Conservation (phyloP, 306 rosid species). For the Mucuna pruriens region DNA sequence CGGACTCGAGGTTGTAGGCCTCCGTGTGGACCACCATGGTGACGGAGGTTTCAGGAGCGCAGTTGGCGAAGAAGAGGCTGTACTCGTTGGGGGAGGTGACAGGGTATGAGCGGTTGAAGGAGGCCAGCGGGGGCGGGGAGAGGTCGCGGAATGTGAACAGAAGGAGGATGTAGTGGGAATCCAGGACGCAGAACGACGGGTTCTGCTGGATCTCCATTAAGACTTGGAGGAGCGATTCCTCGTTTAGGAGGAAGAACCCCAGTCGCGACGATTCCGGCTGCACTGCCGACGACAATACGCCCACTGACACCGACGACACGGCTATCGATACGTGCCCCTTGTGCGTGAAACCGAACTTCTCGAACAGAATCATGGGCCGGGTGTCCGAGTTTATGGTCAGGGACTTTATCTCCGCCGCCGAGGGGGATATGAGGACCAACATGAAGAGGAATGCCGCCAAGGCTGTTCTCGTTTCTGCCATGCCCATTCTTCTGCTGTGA, state of each 20-base stretch:
- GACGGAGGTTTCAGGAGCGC: conserved; percentile 75
- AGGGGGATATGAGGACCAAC: conserved; percentile 14
- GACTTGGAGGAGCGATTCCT: conserved; percentile 83
- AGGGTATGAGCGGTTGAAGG: conserved; percentile 63
- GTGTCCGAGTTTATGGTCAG: conserved; percentile 69
- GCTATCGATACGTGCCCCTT: conserved; percentile 67
- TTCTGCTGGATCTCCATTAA: conserved; percentile 86
- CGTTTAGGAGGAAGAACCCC: conserved; percentile 87
- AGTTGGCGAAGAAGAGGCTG: conserved; percentile 89
- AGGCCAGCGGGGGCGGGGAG: conserved; percentile 67
- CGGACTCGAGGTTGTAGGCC: conserved; percentile 65
- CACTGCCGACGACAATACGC: conserved; percentile 32
- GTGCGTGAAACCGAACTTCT: conserved; percentile 91
- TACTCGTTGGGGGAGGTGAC: conserved; percentile 75
- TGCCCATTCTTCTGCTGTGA: conserved; percentile 40
- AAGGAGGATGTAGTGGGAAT: conserved; percentile 57
- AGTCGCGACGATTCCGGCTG: conserved; percentile 55
- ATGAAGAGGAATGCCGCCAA: background rate
- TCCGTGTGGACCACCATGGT: conserved; percentile 79
- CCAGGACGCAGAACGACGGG: conserved; percentile 78
- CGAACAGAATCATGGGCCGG: conserved; percentile 87
- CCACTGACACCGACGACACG: conserved; percentile 63
- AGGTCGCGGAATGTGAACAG: conserved; percentile 79
- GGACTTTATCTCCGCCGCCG: conserved; percentile 85
- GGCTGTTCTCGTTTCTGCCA: conserved; percentile 34